Percentiles rank a stretch among this genome's conserved stretches.
Evolutionary conservation across 176 grass and related monocot species (phyloP).

Genomic region (Raddia distichophylla): DNA sequence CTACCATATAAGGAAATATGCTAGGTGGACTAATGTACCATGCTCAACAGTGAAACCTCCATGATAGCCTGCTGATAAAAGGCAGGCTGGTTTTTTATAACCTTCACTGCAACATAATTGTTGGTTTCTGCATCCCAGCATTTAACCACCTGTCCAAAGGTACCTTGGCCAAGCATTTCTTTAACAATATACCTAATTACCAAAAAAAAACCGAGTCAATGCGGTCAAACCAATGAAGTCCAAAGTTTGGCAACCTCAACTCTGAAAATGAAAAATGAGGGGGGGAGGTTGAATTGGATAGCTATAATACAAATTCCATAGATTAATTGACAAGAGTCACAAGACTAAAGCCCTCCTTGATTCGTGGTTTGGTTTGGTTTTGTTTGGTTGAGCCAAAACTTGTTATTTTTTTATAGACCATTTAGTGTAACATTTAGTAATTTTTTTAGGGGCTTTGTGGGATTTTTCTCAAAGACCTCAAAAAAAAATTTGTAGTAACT

Average conservation of each 20-base stretch:
- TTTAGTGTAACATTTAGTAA: no score
- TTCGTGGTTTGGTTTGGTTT: no score
- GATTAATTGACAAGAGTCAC: background rate
- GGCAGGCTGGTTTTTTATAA: conserved; percentile 98
- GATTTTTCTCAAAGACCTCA: no score
- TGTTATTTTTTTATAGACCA: no score
- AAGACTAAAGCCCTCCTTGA: background rate
- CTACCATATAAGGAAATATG: conserved; percentile 6
- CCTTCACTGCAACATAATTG: conserved; percentile 85
- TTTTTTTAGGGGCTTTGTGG: no score
- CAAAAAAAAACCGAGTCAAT: conserved; percentile 16
- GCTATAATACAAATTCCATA: conserved; percentile 24
- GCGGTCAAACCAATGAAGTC: background rate
- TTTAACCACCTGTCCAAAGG: conserved; percentile 95
- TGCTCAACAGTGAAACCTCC: conserved; percentile 84
- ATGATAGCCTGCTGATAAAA: conserved; percentile 89
- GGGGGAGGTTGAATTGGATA: conserved; percentile 8
- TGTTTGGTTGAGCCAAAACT: no score
- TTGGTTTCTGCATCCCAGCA: conserved; percentile 87
- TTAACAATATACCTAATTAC: conserved; percentile 82
- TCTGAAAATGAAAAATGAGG: conserved; percentile 24
- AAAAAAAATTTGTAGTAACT: no score
- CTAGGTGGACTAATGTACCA: conserved; percentile 56
- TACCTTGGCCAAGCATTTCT: conserved; percentile 98
- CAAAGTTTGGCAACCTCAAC: conserved; percentile 11